Percentiles rank a stretch among this genome's conserved stretches.
Evolutionary conservation across 306 rosid species (phyloP).

Genomic region (Cucurbita moschata): DNA sequence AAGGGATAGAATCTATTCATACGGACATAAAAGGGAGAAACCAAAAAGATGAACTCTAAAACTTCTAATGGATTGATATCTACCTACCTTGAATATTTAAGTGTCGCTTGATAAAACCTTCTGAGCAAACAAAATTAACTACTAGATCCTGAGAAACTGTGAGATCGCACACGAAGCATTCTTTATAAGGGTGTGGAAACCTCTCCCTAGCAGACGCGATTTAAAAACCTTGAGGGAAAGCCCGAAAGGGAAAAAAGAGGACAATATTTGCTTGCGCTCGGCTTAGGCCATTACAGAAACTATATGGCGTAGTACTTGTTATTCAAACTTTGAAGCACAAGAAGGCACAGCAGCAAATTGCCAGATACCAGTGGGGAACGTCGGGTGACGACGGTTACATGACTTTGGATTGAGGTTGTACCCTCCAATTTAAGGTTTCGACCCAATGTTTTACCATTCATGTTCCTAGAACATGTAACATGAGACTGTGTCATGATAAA

Average conservation of each 20-base stretch:
- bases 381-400: background rate
- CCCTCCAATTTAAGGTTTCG: background rate
- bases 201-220: too few relatives aligned
- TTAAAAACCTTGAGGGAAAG: too few relatives aligned
- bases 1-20: background rate
- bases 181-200: too few relatives aligned
- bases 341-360: background rate
- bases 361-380: background rate
- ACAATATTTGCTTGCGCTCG: too few relatives aligned
- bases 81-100: background rate
- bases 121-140: background rate
- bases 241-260: too few relatives aligned
- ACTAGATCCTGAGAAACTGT: background rate
- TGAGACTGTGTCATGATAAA: background rate
- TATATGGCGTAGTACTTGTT: background rate
- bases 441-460: background rate
- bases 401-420: background rate
- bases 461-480: background rate
- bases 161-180: too few relatives aligned
- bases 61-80: background rate
- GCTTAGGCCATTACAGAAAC: too few relatives aligned
- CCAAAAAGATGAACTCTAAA: background rate
- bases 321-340: background rate
- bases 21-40: background rate
- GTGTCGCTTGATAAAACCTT: background rate